Evolutionary conservation across 352 stramenopile genomes (phyloP), one percentile per base, ranked within the genome.

Genomic region (Globisporangium perplexum): DNA sequence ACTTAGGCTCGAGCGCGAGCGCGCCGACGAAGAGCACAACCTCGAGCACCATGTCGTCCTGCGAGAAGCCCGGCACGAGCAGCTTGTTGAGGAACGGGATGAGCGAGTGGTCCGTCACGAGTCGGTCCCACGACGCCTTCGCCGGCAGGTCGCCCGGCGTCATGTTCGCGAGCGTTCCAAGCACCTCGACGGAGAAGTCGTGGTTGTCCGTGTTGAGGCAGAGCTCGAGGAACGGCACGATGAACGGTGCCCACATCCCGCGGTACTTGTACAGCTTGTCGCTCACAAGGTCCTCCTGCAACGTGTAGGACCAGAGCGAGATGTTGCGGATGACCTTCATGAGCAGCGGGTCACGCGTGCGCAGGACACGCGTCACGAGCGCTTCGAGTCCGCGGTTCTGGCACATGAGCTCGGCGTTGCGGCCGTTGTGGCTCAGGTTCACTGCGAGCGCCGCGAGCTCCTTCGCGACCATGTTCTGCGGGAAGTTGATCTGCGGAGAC

Each of bases 281-380:
- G 44, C 79, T 84, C 50, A 82, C 74, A 42, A 95, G 63, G 51
- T 92, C 81, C 62, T 93, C 83, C 67, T 98, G 93, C 5, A 96
- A 56, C 18, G 72, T 80, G 69, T 93, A 97, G 4, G 91, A 96
- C 92, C 92, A 98, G 33, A 85, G 66, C 23, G 86, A 88, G 49
- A 98, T 85, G 59, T 97, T 96, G 53, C 86, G 84, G 22, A 96
- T 80, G 18, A 97, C 88, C 63, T 98, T 98, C 72, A 98, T 94
- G n/a, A 98, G 74, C 24, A 98, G 72, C 20, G 81, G 74, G 54
- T 98, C 93, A 10, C 83, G 79, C 8, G 86, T 96, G 18, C 90
- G 82, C 44, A 96, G 77, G 11, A 96, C 80, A 12, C 90, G 85
- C 7, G 89, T 75, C n/a, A 95, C 82, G 7, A 98, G 78, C 15